Percentiles rank a stretch among this genome's conserved stretches.
Conservation (phyloP, 2,329 filamentous ascomycete species). For the Anisogramma anomala region DNA sequence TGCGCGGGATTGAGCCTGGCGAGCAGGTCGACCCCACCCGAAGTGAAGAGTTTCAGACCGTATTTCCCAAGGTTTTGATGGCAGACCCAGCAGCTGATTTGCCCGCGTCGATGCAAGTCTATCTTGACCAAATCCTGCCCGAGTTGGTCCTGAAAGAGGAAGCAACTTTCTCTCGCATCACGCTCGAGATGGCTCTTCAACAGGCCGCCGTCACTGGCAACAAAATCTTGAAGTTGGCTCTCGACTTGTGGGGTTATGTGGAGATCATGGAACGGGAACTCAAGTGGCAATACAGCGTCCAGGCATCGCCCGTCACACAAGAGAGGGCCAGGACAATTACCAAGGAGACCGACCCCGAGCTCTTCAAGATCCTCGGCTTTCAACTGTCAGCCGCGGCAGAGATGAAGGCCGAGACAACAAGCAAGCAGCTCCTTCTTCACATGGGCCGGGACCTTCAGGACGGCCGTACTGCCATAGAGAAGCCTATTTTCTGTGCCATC, state of each 20-base stretch:
- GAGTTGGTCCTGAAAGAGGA: slow-evolving; percentile 48
- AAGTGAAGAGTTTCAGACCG: slow-evolving; percentile 23
- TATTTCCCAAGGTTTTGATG: slow-evolving; percentile 35
- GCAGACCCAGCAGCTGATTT: slow-evolving; percentile 52
- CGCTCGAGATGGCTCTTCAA: slow-evolving; percentile 37
- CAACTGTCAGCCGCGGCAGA: slow-evolving; percentile 55
- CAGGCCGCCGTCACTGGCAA: slow-evolving; percentile 39
- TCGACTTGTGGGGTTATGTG: slow-evolving; percentile 54
- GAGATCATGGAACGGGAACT: slow-evolving; percentile 55
- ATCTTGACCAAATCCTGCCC: slow-evolving; percentile 46
- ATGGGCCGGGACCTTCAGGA: slow-evolving; percentile 52
- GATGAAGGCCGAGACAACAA: slow-evolving; percentile 49
- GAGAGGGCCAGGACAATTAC: slow-evolving; percentile 35
- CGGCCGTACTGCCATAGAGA: slow-evolving; percentile 47
- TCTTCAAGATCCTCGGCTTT: slow-evolving; percentile 50
- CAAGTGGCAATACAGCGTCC: slow-evolving; percentile 46
- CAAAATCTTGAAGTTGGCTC: slow-evolving; percentile 42
- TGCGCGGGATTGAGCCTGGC: slow-evolving; percentile 26
- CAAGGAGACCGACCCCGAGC: slow-evolving; percentile 42
- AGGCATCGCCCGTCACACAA: slow-evolving; percentile 28
- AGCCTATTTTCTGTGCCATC: slow-evolving; percentile 49
- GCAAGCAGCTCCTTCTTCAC: slow-evolving; percentile 44
- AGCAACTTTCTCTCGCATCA: slow-evolving; percentile 48
- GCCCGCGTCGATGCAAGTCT: slow-evolving; percentile 45
- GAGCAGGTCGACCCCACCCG: slow-evolving; percentile 24